These are phyloP conservation scores for Amauroascus niger DNA, from an alignment of 2,329 filamentous ascomycete genomes.

Conservation along the genomic window DNA sequence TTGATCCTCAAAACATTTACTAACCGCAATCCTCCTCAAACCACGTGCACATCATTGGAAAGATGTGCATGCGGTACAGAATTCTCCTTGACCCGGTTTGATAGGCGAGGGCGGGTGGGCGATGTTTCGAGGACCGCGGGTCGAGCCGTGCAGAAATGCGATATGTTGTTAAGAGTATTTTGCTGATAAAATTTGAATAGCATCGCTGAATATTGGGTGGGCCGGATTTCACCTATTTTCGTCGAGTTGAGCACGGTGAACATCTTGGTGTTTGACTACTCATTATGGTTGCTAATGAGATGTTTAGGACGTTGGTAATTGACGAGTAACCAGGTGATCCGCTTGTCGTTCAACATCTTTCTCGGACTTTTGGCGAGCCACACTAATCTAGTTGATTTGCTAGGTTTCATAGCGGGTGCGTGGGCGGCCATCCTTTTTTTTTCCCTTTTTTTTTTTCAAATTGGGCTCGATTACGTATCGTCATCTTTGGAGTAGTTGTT, in stretches of 20 bases:
- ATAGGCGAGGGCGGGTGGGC: constrained; percentile 17
- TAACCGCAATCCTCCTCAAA: not conserved
- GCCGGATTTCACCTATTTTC: not conserved
- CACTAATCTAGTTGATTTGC: not conserved
- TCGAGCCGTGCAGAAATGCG: not conserved
- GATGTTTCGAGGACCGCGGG: constrained; percentile 17
- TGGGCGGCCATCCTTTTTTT: not conserved
- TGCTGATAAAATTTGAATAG: too few species aligned
- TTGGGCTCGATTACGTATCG: too few species aligned
- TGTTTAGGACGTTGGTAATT: too few species aligned
- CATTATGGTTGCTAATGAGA: too few species aligned
- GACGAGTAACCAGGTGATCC: not conserved
- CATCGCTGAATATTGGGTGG: too few species aligned
- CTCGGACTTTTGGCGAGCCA: not conserved
- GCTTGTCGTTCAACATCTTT: not conserved
- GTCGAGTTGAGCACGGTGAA: constrained; percentile 15
- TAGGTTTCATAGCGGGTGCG: not conserved
- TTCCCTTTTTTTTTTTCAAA: not conserved
- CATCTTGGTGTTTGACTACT: too few species aligned
- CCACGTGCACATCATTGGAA: not conserved
- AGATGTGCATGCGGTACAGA: not conserved
- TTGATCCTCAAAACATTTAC: not conserved
- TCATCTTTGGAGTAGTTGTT: too few species aligned
- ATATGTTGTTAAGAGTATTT: not conserved
- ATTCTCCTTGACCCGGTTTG: not conserved